Base-by-base conservation (phyloP, 1,284 basidiomycete genomes). In the Heterobasidion parviporum region DNA sequence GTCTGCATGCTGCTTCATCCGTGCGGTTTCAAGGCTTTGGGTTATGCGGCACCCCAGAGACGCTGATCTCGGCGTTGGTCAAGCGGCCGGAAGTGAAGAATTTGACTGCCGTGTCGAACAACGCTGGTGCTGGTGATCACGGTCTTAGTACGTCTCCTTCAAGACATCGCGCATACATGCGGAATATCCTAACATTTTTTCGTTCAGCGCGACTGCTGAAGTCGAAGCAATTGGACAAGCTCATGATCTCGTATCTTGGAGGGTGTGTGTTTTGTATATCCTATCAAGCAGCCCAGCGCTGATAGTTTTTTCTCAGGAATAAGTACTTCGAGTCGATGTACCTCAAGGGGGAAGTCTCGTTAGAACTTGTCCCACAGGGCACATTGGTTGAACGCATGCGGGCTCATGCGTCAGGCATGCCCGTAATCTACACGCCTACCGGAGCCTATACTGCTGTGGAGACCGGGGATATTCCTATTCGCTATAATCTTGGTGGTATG, bases 401-500 rank as follows among this genome's bases (percentile, higher is more conserved):
- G 47, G 89, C 94, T 6, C 92, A 93, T 61, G 95, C 90, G 7
- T 90, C 92, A 38, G 95, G 95, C 57, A 95, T 97, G 64, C 95
- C 95, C 14, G 94, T 90, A 12, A 91, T 98, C 76, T 97, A 82
- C 73, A 98, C 93, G 7, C 91, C 94, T 3, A 97, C 94, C 6
- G 95, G 94, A 50, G 90, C 89, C 34, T 81, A 79, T 41, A 94
- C 92, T 12, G 83, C 87, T 15, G 82, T 93, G n/a, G 90, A 94
- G 74, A 78, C 76, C 56, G 87, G 87, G 18, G 70, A 75, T 8
- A 92, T 94, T 63, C 89, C 92, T 35, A 79, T 85, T 63, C 78
- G 83, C 41, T 89, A 87, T 68, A 87, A 87, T 53, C 72, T 78
- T 44, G 85, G 87, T 38, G 84, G 87, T 15, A 74, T 81, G 56